A percentile compares a stretch with the other conserved stretches of the same genome.
Conservation (phyloP, 2,329 filamentous ascomycete species). For the Tolypocladium ophioglossoides region DNA sequence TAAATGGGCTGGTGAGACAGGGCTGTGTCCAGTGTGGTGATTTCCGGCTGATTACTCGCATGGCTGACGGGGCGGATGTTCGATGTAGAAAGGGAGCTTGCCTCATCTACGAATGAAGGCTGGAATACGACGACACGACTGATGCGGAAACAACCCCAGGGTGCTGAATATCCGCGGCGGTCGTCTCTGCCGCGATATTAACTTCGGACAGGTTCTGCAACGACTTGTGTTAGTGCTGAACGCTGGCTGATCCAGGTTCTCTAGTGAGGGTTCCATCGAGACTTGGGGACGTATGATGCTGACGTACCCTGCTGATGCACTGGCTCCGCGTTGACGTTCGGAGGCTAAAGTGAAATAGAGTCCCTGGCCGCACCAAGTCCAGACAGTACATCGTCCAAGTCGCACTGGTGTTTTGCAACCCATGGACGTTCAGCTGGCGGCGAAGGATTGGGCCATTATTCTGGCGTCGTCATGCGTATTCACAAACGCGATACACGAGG, state of each 20-base stretch:
- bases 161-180: no score
- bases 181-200: not conserved
- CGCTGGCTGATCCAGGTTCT: not conserved
- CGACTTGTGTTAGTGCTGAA: not conserved
- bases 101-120: not conserved
- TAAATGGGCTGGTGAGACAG: not conserved
- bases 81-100: not conserved
- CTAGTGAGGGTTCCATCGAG: not conserved
- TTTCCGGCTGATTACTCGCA: not conserved
- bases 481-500: no score
- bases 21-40: not conserved
- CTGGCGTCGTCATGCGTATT: not conserved
- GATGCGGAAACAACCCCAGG: no score
- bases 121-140: not conserved
- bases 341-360: not conserved
- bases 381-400: not conserved
- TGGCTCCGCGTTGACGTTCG: not conserved
- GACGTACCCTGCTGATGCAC: not conserved
- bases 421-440: not conserved
- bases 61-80: not conserved
- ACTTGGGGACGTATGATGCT: not conserved
- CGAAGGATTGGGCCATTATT: not conserved
- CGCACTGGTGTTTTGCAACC: not conserved
- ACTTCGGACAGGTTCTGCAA: not conserved
- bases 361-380: no score